phyloP scores from a whole-genome alignment of 2,329 filamentous ascomycete genomes.

The Monosporascus sp. region DNA sequence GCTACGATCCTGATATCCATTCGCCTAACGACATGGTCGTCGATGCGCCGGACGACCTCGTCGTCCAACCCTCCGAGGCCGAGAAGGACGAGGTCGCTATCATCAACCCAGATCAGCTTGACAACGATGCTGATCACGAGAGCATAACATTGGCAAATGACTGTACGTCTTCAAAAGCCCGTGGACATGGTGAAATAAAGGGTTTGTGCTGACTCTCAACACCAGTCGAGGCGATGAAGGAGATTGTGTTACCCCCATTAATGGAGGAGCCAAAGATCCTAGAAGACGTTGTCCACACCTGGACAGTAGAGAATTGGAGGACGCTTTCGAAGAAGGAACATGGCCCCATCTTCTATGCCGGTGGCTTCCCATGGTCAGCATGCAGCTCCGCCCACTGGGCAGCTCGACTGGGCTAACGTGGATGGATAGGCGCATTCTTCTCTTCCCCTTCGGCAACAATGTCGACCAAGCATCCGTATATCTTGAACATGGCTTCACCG shows the following conservation, averaged over 20 bases:
- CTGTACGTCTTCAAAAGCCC: conserved; percentile 34
- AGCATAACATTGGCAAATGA: conserved; percentile 47
- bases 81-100: conserved; percentile 50
- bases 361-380: conserved; percentile 76
- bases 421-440: conserved; percentile 71
- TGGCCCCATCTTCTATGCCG: conserved; percentile 82
- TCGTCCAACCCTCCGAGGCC: conserved; percentile 38
- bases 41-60: conserved; percentile 50
- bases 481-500: conserved; percentile 87
- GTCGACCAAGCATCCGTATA: conserved; percentile 93
- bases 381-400: neutral
- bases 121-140: conserved; percentile 43
- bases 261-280: conserved; percentile 73
- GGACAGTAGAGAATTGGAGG: conserved; percentile 84
- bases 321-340: conserved; percentile 73
- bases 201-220: conserved; percentile 19
- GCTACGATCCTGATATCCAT: conserved; percentile 45
- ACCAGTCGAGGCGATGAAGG: conserved; percentile 78
- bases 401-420: conserved; percentile 11
- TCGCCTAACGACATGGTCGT: conserved; percentile 54
- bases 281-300: conserved; percentile 72
- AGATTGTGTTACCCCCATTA: conserved; percentile 67
- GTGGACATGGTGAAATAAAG: neutral
- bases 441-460: conserved; percentile 94
- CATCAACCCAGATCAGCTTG: conserved; percentile 48